phyloP scores from a whole-genome alignment of 306 rosid species.

The Pyrus bretschneideri region DNA sequence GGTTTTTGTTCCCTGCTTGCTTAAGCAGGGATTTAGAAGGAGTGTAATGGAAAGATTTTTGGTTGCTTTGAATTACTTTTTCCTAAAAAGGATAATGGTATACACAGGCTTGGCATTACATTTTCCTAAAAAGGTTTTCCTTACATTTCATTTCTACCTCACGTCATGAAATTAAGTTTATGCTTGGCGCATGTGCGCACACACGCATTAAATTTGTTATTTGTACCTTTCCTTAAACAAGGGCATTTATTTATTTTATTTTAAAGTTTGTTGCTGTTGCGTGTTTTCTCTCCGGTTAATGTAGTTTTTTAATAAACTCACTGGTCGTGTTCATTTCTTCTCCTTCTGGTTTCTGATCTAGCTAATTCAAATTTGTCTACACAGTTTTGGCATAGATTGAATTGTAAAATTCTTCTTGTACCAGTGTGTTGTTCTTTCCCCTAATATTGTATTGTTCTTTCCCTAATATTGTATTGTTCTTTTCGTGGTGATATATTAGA shows the following conservation, averaged over 20 bases:
- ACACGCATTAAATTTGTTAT: background rate
- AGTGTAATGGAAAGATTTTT: background rate
- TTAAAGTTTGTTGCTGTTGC: background rate
- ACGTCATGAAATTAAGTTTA: background rate
- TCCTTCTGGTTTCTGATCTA: background rate
- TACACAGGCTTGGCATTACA: background rate
- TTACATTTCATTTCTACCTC: background rate
- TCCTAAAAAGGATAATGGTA: background rate
- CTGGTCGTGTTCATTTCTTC: background rate
- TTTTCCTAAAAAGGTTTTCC: background rate
- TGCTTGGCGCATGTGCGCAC: no score
- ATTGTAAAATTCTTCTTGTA: background rate
- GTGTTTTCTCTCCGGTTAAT: background rate
- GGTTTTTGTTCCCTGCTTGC: background rate
- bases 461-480: background rate
- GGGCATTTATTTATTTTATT: background rate
- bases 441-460: background rate
- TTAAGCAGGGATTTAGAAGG: background rate
- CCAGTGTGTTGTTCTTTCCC: background rate
- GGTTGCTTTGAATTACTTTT: background rate
- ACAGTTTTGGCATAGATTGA: background rate
- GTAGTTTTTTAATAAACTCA: background rate
- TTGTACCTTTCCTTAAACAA: background rate
- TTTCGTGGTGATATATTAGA: constrained; percentile 37
- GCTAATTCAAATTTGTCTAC: background rate